These are phyloP conservation scores for Aegilops umbellulata DNA, from an alignment of 176 grass and related monocot genomes.

Conservation along the genomic window DNA sequence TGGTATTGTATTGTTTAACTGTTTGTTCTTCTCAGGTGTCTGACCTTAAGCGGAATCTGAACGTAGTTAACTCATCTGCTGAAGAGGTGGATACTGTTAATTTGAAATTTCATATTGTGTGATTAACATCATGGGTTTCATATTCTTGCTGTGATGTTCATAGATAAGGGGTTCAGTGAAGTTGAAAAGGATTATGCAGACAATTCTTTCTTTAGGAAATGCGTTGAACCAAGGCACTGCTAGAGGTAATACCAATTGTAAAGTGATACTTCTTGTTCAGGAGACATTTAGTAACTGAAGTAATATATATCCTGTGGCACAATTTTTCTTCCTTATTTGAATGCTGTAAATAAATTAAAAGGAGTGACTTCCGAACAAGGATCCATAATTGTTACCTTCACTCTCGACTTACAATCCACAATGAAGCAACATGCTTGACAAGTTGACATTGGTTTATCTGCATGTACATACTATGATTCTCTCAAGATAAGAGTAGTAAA, in stretches of 20 bases:
- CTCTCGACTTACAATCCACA: too few relatives aligned
- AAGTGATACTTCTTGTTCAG: conserved; percentile 11
- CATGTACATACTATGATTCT: too few relatives aligned
- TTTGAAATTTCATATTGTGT: conserved; percentile 20
- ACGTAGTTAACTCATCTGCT: conserved; percentile 79
- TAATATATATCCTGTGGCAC: neutral
- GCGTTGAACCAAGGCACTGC: conserved; percentile 99
- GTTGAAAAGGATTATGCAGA: conserved; percentile 99
- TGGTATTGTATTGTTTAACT: conserved; percentile 26
- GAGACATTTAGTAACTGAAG: conserved; percentile 10
- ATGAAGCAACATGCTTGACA: too few relatives aligned
- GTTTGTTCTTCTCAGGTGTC: conserved; percentile 77
- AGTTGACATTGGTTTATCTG: too few relatives aligned
- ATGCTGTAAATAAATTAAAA: conserved; percentile 12
- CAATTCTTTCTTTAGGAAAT: conserved; percentile 99
- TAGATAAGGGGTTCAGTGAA: conserved; percentile 92
- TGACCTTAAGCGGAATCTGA: conserved; percentile 83
- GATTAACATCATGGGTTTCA: conserved; percentile 26
- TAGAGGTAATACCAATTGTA: conserved; percentile 67
- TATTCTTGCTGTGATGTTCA: conserved; percentile 33
- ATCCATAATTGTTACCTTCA: too few relatives aligned
- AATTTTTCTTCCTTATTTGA: neutral
- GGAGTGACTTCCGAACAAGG: too few relatives aligned
- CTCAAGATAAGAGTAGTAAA: too few relatives aligned
- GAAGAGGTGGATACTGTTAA: conserved; percentile 61